A percentile compares a stretch with the other conserved stretches of the same genome.
Evolutionary conservation across 805 yeast genomes (phyloP).

Genomic region (Sungouiozyma ichnusensis): DNA sequence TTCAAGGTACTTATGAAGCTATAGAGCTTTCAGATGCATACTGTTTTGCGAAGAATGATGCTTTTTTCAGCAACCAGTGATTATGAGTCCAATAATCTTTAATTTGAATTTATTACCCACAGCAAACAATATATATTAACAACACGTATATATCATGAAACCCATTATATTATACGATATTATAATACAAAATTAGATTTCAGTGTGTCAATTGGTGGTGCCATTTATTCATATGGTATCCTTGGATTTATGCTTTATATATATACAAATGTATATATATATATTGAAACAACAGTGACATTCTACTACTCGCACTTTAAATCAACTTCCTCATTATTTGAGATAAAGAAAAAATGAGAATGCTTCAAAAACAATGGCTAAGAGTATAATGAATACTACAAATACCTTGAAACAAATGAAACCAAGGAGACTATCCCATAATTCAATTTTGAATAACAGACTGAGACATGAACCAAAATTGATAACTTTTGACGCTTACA

Average conservation of each 20-base stretch:
- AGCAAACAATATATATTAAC: not conserved
- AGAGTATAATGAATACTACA: not conserved
- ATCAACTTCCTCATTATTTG: too few relatives aligned
- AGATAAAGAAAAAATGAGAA: too few relatives aligned
- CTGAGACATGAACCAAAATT: constrained; percentile 29
- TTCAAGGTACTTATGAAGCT: constrained; percentile 93
- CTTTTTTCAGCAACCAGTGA: constrained; percentile 18
- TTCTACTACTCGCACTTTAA: too few relatives aligned
- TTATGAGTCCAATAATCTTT: not conserved
- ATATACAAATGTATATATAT: too few relatives aligned
- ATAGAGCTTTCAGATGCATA: constrained; percentile 76
- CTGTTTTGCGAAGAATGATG: constrained; percentile 46
- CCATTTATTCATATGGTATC: too few relatives aligned
- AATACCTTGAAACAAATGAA: not conserved
- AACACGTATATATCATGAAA: too few relatives aligned
- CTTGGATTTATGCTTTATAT: too few relatives aligned
- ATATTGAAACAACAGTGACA: too few relatives aligned
- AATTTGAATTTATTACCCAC: not conserved
- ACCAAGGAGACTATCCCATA: constrained; percentile 9
- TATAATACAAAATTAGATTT: too few relatives aligned
- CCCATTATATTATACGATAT: too few relatives aligned
- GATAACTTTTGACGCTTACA: constrained; percentile 59
- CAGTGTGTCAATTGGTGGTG: too few relatives aligned
- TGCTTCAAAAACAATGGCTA: not conserved
- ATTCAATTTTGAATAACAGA: not conserved